Evolutionary conservation across 352 stramenopile species (phyloP).

Genomic region (Pythium guiyangense): DNA sequence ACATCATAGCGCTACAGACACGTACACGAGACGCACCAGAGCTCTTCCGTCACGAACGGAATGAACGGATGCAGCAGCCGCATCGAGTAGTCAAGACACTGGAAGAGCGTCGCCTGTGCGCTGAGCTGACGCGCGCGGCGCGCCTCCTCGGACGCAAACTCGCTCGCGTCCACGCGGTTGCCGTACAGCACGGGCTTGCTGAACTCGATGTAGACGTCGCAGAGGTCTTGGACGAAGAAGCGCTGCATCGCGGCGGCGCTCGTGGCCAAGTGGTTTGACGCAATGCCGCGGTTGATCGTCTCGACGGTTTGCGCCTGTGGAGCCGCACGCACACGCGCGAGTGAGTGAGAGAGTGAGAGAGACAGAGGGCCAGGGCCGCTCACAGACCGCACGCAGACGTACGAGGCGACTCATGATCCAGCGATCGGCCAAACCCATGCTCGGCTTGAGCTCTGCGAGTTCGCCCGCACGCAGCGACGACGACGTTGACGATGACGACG

Average conservation of each 20-base stretch:
- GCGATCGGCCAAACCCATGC: constrained; percentile 62
- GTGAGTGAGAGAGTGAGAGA: background rate
- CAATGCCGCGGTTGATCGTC: constrained; percentile 59
- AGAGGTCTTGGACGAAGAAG: constrained; percentile 87
- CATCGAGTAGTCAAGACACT: constrained; percentile 94
- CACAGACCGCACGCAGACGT: background rate
- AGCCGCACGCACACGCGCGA: background rate
- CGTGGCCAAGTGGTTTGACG: constrained; percentile 57
- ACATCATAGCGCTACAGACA: no score
- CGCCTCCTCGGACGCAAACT: constrained; percentile 36
- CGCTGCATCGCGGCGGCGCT: constrained; percentile 68
- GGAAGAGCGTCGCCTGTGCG: constrained; percentile 91
- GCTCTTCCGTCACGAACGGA: constrained; percentile 99
- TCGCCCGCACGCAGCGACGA: constrained; percentile 6
- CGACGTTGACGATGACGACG: constrained; percentile 1
- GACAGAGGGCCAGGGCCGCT: no score
- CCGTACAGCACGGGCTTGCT: constrained; percentile 80
- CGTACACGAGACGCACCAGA: constrained; percentile 97
- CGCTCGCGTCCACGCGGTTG: constrained; percentile 40
- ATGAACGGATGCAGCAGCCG: constrained; percentile 98
- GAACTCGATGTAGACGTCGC: constrained; percentile 88
- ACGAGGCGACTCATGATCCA: constrained; percentile 87
- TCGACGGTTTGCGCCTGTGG: constrained; percentile 49
- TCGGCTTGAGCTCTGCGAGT: constrained; percentile 22
- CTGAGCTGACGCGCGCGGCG: constrained; percentile 66